A percentile compares a stretch with the other conserved stretches of the same genome.
phyloP scores from a whole-genome alignment of 179 eudicot species.

The Spergularia azorica region DNA sequence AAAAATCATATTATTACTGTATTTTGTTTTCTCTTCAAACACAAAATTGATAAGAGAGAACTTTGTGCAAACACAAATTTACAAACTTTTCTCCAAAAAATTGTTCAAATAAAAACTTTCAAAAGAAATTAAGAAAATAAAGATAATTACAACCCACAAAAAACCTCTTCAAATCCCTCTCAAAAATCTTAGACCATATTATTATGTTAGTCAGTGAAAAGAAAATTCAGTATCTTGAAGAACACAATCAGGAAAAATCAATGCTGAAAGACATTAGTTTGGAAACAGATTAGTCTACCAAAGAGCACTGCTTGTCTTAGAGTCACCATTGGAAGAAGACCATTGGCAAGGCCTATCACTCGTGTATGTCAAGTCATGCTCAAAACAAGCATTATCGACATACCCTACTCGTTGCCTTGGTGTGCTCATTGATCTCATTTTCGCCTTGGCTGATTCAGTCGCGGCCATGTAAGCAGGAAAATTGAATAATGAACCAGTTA shows the following conservation, averaged over 20 bases:
- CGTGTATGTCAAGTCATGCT: constrained; percentile 39
- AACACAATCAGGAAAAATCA: constrained; percentile 17
- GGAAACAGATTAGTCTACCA: constrained; percentile 30
- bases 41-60: neutral
- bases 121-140: constrained; percentile 7
- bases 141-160: constrained; percentile 14
- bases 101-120: neutral
- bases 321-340: constrained; percentile 49
- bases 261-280: constrained; percentile 23
- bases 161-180: constrained; percentile 3
- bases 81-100: neutral
- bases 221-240: neutral
- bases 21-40: constrained; percentile 4
- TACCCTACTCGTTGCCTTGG: constrained; percentile 60
- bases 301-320: constrained; percentile 20
- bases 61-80: neutral
- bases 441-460: constrained; percentile 90
- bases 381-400: constrained; percentile 37
- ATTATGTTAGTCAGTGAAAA: constrained; percentile 16
- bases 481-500: constrained; percentile 31
- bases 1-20: neutral
- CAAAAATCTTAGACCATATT: neutral
- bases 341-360: constrained; percentile 40
- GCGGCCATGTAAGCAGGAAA: constrained; percentile 84
- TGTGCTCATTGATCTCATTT: constrained; percentile 77